Percentiles rank a stretch among this genome's conserved stretches.
Conservation (phyloP, 176 grass and related monocot species). For the Musa schizocarpa region DNA sequence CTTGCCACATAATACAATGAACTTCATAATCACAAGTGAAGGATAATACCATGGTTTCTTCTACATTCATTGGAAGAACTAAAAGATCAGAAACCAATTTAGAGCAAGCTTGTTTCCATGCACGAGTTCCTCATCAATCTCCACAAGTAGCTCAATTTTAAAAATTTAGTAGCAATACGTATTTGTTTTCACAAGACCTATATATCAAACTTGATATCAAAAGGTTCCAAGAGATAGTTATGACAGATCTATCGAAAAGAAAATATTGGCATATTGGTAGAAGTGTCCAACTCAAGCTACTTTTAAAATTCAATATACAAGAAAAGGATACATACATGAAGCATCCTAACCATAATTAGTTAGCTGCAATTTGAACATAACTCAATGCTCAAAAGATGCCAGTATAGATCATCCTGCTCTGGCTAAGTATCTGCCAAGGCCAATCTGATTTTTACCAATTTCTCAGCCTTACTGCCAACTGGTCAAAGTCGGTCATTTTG, state of each 20-base stretch:
- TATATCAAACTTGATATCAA: neutral
- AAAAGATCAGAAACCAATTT: neutral
- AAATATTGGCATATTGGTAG: neutral
- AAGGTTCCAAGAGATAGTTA: neutral
- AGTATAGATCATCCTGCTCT: neutral
- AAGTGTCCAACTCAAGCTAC: neutral
- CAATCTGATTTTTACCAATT: neutral
- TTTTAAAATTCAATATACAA: neutral
- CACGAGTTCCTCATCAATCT: neutral
- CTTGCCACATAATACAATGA: neutral
- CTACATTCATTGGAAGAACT: neutral
- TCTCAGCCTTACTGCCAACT: neutral
- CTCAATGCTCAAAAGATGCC: neutral
- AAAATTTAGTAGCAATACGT: neutral
- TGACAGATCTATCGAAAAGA: neutral
- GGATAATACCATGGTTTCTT: neutral
- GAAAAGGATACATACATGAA: neutral
- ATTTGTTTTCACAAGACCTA: neutral
- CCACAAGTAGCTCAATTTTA: neutral
- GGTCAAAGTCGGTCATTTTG: neutral
- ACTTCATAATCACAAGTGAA: no score
- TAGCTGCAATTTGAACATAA: neutral
- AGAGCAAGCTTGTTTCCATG: neutral
- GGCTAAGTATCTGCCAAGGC: neutral
- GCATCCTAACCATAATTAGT: neutral